A percentile compares a stretch with the other conserved stretches of the same genome.
Evolutionary conservation across 2,329 filamentous ascomycete species (phyloP).

Genomic region (Nothophoma quercina): DNA sequence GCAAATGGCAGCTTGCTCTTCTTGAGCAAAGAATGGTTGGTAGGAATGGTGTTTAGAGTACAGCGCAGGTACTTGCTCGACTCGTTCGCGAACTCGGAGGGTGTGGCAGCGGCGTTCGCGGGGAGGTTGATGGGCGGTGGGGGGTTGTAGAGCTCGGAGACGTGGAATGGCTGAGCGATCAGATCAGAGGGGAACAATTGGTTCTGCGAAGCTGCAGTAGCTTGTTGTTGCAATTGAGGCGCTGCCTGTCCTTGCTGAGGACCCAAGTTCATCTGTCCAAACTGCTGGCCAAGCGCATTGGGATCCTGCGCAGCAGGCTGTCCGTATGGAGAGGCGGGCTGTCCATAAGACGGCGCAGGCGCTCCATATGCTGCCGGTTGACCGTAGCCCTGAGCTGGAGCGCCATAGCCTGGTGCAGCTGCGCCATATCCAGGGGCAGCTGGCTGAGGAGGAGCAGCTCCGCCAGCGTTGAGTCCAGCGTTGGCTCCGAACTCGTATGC

Average conservation of each 20-base stretch:
- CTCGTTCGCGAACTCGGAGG: conserved; percentile 90
- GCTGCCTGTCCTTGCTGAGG: conserved; percentile 55
- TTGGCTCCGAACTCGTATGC: conserved; percentile 97
- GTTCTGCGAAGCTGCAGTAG: conserved; percentile 62
- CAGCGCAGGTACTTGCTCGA: conserved; percentile 93
- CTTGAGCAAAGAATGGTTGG: conserved; percentile 90
- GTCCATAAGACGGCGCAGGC: conserved; percentile 45
- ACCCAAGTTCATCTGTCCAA: conserved; percentile 78
- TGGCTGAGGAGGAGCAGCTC: conserved; percentile 44
- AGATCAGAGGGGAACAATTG: conserved; percentile 93
- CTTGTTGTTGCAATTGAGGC: conserved; percentile 41
- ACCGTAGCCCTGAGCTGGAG: conserved; percentile 43
- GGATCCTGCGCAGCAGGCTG: conserved; percentile 65
- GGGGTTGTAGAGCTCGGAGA: conserved; percentile 87
- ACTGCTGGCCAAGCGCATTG: conserved; percentile 74
- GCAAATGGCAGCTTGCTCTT: conserved; percentile 95
- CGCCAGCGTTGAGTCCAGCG: conserved; percentile 63
- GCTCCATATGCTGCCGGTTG: conserved; percentile 35
- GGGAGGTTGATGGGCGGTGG: conserved; percentile 91
- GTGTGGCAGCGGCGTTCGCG: conserved; percentile 91
- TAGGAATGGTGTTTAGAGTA: conserved; percentile 91
- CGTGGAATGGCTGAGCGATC: conserved; percentile 91
- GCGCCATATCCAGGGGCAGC: conserved; percentile 16
- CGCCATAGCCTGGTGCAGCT: conserved; percentile 46
- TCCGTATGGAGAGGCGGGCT: conserved; percentile 46